phyloP scores from a whole-genome alignment of 495 filamentous ascomycete genomes.

The Annulohypoxylon stygium region DNA sequence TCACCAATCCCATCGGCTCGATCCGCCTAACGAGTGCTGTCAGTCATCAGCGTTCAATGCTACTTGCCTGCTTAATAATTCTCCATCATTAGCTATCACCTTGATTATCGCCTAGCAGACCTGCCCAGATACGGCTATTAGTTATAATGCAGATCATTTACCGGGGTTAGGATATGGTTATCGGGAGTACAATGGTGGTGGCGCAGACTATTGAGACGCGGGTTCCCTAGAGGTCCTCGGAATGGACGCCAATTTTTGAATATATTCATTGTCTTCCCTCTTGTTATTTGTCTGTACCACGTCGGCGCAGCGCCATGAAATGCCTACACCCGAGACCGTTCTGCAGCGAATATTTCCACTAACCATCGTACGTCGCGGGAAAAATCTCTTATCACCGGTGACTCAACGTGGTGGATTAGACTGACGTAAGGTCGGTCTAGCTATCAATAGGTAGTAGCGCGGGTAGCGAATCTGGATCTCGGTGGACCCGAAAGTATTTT shows the following conservation, averaged over 20 bases:
- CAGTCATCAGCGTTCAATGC: neutral
- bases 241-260: neutral
- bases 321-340: neutral
- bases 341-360: neutral
- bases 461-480: conserved; percentile 14
- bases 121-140: conserved; percentile 10
- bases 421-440: conserved; percentile 26
- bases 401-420: conserved; percentile 17
- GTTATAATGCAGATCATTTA: conserved; percentile 11
- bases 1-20: conserved; percentile 17
- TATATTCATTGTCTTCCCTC: neutral
- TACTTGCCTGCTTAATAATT: conserved; percentile 29
- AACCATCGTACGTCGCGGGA: conserved; percentile 1
- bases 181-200: neutral
- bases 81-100: conserved; percentile 23
- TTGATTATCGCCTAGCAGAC: conserved; percentile 10
- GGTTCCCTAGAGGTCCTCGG: neutral
- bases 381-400: conserved; percentile 4
- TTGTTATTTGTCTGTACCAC: neutral
- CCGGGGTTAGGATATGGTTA: conserved; percentile 2
- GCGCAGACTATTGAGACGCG: neutral
- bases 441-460: conserved; percentile 12
- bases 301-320: neutral
- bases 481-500: conserved; percentile 34
- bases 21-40: conserved; percentile 1